A percentile compares a stretch with the other conserved stretches of the same genome.
Conservation (phyloP, 1,284 basidiomycete species). For the Neolentinus lepideus region DNA sequence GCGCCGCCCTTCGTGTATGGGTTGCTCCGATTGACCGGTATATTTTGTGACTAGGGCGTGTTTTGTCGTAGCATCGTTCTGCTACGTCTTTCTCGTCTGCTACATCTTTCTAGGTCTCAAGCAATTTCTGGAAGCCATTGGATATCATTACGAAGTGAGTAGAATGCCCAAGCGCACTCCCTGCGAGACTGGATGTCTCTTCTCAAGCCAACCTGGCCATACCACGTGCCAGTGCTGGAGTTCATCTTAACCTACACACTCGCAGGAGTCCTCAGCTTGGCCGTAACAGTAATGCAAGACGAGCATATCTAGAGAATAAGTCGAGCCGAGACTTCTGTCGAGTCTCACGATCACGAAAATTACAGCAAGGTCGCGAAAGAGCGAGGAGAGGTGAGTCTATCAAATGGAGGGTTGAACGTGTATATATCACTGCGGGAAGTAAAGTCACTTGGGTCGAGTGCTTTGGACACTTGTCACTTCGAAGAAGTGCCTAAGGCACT, state of each 20-base stretch:
- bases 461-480: too few species aligned
- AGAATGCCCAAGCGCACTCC: not conserved
- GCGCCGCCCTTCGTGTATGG: constrained; percentile 19
- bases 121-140: constrained; percentile 52
- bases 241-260: constrained; percentile 81
- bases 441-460: too few species aligned
- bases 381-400: constrained; percentile 65
- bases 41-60: constrained; percentile 71
- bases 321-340: constrained; percentile 87
- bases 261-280: constrained; percentile 65
- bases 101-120: too few species aligned
- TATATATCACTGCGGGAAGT: too few species aligned
- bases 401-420: not conserved
- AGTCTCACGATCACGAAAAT: constrained; percentile 81
- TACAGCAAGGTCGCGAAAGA: constrained; percentile 67
- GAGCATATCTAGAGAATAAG: constrained; percentile 80
- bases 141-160: constrained; percentile 35
- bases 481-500: too few species aligned
- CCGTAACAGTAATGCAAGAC: constrained; percentile 71
- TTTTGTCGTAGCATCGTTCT: constrained; percentile 56
- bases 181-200: not conserved
- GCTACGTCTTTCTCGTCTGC: constrained; percentile 54
- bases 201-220: constrained; percentile 43
- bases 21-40: too few species aligned
- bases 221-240: constrained; percentile 57